Evolutionary conservation across 345 rosid species (phyloP), one percentile per base, ranked within the genome.

Genomic region (Camelina hispida): DNA sequence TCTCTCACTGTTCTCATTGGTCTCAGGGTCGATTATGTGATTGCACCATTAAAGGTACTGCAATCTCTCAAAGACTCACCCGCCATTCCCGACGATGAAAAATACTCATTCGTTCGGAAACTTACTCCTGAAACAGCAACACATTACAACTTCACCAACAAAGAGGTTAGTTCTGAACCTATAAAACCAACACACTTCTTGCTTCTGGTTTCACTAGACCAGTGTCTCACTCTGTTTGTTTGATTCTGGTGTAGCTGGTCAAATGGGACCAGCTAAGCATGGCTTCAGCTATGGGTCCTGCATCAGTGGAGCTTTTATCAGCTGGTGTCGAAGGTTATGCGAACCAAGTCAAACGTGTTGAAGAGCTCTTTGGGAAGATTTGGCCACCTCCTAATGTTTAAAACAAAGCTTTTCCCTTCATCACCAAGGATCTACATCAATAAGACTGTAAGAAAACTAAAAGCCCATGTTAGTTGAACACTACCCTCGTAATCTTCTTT

Each of bases 381-480:
- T 95, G 97, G 97, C 99, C 99, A 47, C 97, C 97, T 35, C 99
- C 97, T 42, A 92, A 95, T 73, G 93, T 89, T 55, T 90, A 81
- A 85, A 78, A 54, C 42, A 9, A 17, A 47, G 34, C 14, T 50
- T 51, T 22, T 40, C 55, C 58, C 20, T 53, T 44, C 6, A 14
- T 22, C 73, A 44, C 9, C 25, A 61, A 62, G 37, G 58, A 13
- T 43, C 44, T 51, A 46, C 53, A 68, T 69, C 56, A 79, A 83
- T 84, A 81, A 86, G 80, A 25, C 28, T 25, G 28, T 25, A 25
- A 72, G 79, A 65, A 55, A 6, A 34, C 4, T 30, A 25, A 56
- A 68, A 42, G 25, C 60, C 78, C 57, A 17, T 53, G 71, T 15
- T 73, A 34, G 71, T 44, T 61, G 23, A 56, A 28, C 65, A 56